These are phyloP conservation scores for Salvia hispanica DNA, from an alignment of 257 asterid genomes.

Conservation along the genomic window DNA sequence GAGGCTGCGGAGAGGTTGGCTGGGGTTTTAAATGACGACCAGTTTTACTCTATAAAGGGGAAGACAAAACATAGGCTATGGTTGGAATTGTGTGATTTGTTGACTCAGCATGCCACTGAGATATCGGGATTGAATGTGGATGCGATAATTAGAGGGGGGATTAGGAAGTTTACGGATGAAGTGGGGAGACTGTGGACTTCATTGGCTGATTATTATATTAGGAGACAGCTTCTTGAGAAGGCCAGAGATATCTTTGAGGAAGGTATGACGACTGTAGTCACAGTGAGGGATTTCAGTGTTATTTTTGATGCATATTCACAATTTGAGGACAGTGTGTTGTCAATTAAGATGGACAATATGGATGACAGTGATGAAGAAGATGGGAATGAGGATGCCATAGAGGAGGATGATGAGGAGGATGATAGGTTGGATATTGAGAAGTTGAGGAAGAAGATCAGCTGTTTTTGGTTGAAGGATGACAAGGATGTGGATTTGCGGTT, in stretches of 20 bases:
- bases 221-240: constrained; percentile 46
- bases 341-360: constrained; percentile 73
- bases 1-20: too few relatives aligned
- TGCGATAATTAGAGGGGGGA: constrained; percentile 93
- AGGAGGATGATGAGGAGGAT: constrained; percentile 21
- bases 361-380: constrained; percentile 62
- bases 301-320: constrained; percentile 87
- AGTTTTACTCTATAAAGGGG: constrained; percentile 66
- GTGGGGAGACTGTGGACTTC: constrained; percentile 97
- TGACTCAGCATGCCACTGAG: constrained; percentile 85
- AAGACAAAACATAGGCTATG: constrained; percentile 87
- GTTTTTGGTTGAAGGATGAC: constrained; percentile 79
- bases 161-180: constrained; percentile 93
- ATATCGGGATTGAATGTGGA: constrained; percentile 90
- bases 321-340: constrained; percentile 92
- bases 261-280: constrained; percentile 90
- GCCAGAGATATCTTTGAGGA: constrained; percentile 75
- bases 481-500: constrained; percentile 88
- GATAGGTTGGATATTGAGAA: too few relatives aligned
- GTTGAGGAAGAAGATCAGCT: constrained; percentile 51
- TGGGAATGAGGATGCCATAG: constrained; percentile 22
- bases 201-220: constrained; percentile 80
- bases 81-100: constrained; percentile 89
- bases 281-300: constrained; percentile 89
- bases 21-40: too few relatives aligned